Base-by-base conservation (phyloP, 371 early-diverging fungal genomes). In the Quaeritorhiza haematococci region DNA sequence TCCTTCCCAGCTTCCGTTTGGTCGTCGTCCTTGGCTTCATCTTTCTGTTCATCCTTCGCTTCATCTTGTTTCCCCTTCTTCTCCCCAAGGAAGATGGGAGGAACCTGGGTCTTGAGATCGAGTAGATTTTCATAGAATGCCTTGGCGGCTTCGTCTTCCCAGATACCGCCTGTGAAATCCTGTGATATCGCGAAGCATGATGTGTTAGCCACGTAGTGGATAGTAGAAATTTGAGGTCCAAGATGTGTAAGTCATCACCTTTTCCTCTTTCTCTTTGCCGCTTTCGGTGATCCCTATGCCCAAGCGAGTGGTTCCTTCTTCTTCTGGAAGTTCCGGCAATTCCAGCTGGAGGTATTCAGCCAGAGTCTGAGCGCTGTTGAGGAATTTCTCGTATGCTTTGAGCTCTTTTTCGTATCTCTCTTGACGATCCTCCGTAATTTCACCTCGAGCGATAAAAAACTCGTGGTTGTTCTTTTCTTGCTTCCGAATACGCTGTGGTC, bases 61-160 rank as follows among this genome's bases (percentile, higher is more conserved):
- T 17, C 44, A 45, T 51, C 48, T 28, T 59, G 54, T 43, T 66
- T 71, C 49, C 28, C 34, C 35, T 19, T 41, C 49, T 1, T 62
- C 58, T 59, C 66, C 3, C 78, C 82, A 5, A 94, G 71, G 35
- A 94, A 80, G 0, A 90, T 78, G 38, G 78, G 82, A 10, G 94
- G 94, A 3, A 94, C 90, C 26, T 86, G 66, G 1, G 82, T 73
- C 45, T 79, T 73, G 30, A 94, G 75, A 65, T 92, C 89, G 19
- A 88, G 66, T 3, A 92, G 56, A 48, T 86, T 80, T 55, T 91
- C 90, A 62, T 92, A 94, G 67, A 94, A 94, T 28, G 76, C 74
- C 21, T 84, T 79, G 8, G 86, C 82, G 55, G 92, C 92, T 23
- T 92, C 92, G 68, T 94, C 92, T 64, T 92, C 92, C 87, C 92